Evolutionary conservation across 2,329 filamentous ascomycete species (phyloP), one percentile per base, ranked within the genome.

Genomic region (Helotiales sp.): DNA sequence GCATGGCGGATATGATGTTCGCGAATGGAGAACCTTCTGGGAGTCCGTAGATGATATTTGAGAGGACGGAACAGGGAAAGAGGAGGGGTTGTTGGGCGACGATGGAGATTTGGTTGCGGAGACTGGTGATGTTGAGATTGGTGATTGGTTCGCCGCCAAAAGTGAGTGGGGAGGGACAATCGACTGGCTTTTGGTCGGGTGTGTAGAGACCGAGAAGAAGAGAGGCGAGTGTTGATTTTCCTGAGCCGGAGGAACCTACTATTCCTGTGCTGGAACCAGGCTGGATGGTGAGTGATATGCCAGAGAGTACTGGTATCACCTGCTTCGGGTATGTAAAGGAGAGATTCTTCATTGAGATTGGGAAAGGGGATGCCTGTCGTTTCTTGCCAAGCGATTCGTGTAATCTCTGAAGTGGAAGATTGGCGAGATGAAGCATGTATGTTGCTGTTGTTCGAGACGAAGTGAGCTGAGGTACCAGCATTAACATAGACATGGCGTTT

Each of bases 31-130:
- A 87, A 3, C 74, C 70, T 2, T 79, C 75, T 0, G 80, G 75
- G 0, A 96, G 76, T 0, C 91, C 92, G 69, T 97, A 97, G 2
- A 78, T 76, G 55, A 98, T 96, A 68, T 98, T 98, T 7, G 88
- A 86, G 0, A 83, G 81, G 34, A 97, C 84, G 0, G 87, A 87
- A 19, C 82, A 81, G 0, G 92, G 90, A 71, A 98, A 96, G 2
- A 97, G 79, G 40, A 86, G 84, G 0, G 92, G 87, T 2, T 79
- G 76, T 70, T 93, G 90, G 0, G 87, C 80, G 2, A 93, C 89
- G 62, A 89, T 83, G 3, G 85, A 82, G 59, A 91, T 83, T 55
- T 79, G 79, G 2, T 77, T 77, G 31, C 87, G 84, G 2, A 93
- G 75, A 1, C 79, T 77, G 0, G 76, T 69, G 0, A 86, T 83